Conservation (phyloP, 768 basidiomycete species). For the Cystofilobasidium bisporidii region DNA sequence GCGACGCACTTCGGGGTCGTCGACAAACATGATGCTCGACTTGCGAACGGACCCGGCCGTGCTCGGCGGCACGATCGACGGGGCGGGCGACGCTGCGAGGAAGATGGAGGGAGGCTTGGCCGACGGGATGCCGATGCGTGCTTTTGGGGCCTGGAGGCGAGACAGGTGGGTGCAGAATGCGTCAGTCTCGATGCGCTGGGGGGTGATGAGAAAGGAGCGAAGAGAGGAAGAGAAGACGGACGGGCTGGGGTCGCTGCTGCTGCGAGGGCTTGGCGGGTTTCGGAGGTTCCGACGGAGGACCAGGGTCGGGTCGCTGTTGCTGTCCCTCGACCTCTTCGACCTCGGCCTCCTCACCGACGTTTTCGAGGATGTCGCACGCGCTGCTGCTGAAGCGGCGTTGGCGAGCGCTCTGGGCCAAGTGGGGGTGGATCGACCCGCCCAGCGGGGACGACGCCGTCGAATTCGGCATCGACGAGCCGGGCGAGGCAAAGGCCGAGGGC, state of each 20-base stretch:
- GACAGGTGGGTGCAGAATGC: no score
- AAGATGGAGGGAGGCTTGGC: constrained; percentile 6
- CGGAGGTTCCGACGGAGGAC: no score
- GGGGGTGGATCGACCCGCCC: not conserved
- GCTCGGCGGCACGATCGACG: not conserved
- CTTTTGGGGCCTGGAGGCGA: not conserved
- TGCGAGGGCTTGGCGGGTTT: no score
- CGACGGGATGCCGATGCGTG: constrained; percentile 3
- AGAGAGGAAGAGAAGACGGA: no score
- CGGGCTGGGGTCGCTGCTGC: no score
- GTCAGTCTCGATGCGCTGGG: no score
- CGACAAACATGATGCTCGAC: constrained; percentile 3
- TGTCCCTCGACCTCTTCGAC: not conserved
- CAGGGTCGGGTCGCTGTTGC: no score
- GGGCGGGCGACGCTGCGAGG: not conserved
- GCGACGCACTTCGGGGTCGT: constrained; percentile 11
- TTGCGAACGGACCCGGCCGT: not conserved
- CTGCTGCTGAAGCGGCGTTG: constrained; percentile 10
- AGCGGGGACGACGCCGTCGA: constrained; percentile 6
- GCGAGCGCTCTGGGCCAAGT: not conserved
- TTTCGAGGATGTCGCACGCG: constrained; percentile 3
- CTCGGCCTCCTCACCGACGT: constrained; percentile 8
- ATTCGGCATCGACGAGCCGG: not conserved
- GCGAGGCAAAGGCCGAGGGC: not conserved
- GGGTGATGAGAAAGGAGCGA: no score